Percentiles rank a stretch among this genome's conserved stretches.
These are phyloP conservation scores for Globisporangium viniferum DNA, from an alignment of 352 stramenopile species.

Conservation along the genomic window DNA sequence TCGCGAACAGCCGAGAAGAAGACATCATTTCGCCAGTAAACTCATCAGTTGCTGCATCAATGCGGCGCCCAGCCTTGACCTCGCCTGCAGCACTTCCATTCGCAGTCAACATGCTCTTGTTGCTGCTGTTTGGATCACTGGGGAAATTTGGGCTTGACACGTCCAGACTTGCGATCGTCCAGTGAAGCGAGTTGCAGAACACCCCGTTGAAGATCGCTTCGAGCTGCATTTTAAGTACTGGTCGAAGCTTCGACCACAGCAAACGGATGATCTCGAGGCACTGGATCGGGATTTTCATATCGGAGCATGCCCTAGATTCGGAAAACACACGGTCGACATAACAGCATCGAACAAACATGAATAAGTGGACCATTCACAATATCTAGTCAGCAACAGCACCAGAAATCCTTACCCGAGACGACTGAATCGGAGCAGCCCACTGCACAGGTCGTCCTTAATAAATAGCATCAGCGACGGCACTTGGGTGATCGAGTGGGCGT, in stretches of 20 bases:
- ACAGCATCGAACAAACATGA: background rate
- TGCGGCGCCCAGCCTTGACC: conserved; percentile 6
- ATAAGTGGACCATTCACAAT: background rate
- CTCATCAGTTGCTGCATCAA: conserved; percentile 58
- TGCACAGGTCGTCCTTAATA: conserved; percentile 83
- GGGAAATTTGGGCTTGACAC: conserved; percentile 59
- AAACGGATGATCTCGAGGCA: conserved; percentile 64
- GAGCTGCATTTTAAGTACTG: conserved; percentile 76
- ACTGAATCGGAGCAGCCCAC: conserved; percentile 64
- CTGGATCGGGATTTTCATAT: conserved; percentile 52
- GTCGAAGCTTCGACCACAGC: conserved; percentile 74
- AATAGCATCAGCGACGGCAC: conserved; percentile 77
- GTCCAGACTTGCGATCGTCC: conserved; percentile 62
- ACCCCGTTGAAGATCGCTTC: conserved; percentile 73
- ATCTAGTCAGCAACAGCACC: background rate
- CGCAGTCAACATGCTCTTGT: conserved; percentile 12
- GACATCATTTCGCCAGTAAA: conserved; percentile 58
- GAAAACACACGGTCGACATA: background rate
- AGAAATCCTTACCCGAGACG: conserved; percentile 48
- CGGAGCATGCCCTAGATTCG: conserved; percentile 36
- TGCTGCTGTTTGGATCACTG: conserved; percentile 7
- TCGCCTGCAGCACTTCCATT: conserved; percentile 2
- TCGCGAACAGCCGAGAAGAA: conserved; percentile 47
- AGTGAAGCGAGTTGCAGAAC: conserved; percentile 69
- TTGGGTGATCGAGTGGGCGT: conserved; percentile 39